Evolutionary conservation across 2,329 filamentous ascomycete genomes (phyloP).

Genomic region (Xylaria sp.): DNA sequence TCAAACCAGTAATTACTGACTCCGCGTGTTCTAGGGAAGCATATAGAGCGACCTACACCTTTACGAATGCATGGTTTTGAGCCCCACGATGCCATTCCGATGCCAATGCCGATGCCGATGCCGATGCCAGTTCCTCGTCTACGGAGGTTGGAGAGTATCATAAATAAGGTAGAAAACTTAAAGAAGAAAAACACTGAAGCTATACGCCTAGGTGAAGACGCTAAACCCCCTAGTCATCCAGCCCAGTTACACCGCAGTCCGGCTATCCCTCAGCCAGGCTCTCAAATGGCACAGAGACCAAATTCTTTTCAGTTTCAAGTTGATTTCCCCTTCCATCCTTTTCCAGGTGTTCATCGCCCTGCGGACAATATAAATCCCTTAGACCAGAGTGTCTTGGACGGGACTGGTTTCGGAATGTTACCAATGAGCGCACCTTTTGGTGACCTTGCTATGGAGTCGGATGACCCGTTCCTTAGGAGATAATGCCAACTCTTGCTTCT

Average conservation of each 20-base stretch:
- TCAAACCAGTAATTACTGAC: not conserved
- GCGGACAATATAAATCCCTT: not conserved
- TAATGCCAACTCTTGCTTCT: not conserved
- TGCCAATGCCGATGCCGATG: not conserved
- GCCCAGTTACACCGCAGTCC: not conserved
- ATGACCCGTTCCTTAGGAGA: not conserved
- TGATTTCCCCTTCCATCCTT: constrained; percentile 14
- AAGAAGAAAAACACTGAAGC: constrained; percentile 9
- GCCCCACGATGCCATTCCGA: not conserved
- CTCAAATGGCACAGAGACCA: not conserved
- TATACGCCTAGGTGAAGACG: not conserved
- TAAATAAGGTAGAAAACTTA: constrained; percentile 17
- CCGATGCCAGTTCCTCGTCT: not conserved
- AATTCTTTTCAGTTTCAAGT: constrained; percentile 4
- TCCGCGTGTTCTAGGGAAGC: not conserved
- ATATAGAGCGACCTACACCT: constrained; percentile 4
- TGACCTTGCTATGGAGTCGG: not conserved
- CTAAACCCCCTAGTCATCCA: not conserved
- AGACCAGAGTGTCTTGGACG: not conserved
- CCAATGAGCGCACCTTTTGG: not conserved
- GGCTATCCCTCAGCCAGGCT: not conserved
- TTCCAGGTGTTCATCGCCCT: not conserved
- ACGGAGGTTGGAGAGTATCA: constrained; percentile 2
- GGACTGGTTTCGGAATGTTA: not conserved
- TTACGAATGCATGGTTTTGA: not conserved